Base-by-base conservation (phyloP, 108 stramenopile genomes). In the Pseudonitzschia pungens region DNA sequence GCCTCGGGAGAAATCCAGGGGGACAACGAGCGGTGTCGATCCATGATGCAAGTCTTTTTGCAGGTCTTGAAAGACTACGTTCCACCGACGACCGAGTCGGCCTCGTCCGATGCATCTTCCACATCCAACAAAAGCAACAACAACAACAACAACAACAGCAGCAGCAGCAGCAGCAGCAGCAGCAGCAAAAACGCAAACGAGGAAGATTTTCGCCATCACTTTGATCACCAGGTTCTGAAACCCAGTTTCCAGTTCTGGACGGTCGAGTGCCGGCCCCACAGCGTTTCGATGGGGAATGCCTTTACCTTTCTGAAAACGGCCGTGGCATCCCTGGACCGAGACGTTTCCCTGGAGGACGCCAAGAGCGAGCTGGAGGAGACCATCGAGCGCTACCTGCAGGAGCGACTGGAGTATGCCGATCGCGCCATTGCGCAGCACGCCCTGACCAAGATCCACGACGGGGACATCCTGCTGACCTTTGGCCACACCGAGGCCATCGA, bases 241-340 rank as follows among this genome's bases (percentile, higher is more conserved):
- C 95, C 96, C 28, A 77, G 88, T 42, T 98, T 96, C 83, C 81
- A 90, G 56, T 92, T 91, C 65, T 90, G 95, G 89, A 94, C 91
- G 16, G 69, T 88, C 18, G 68, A 85, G 56, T 97, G 96, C 81
- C 92, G 97, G 40, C 96, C 94, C 12, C 97, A 96, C 71, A 90
- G 90, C 14, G 96, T 97, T 44, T 92, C 87, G 63, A 99, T 98
- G 98, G 96, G 96, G 42, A 97, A 97, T 75, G 97, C 97, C 43
- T 94, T 97, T 80, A 96, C 95, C 24, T 93, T 92, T 81, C 70
- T 96, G 7, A 92, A 92, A 71, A 64, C 84, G 21, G 89, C 83
- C 56, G 89, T 97, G n/a, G 89, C 94, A 41, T 86, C 87, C 57
- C 73, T 98, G 48, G 84, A 95, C 43, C 89, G 96, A n/a, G 94